Evolutionary conservation across 1,284 basidiomycete genomes (phyloP).

Genomic region (Peniophora sp.): DNA sequence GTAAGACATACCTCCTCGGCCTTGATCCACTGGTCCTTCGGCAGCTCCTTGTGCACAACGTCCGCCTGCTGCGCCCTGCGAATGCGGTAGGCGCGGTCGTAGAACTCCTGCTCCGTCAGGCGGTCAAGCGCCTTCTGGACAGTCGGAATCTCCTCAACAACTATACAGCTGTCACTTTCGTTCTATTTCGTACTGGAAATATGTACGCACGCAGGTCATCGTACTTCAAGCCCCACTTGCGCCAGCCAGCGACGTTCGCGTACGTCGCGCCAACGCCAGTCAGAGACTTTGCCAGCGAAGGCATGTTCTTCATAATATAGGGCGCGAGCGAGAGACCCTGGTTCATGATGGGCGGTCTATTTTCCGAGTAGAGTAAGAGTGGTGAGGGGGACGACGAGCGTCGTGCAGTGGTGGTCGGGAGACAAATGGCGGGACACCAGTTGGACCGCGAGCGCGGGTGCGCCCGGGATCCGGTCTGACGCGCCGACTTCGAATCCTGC

Average conservation of each 20-base stretch:
- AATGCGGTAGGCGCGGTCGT: conserved; percentile 90
- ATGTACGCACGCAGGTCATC: conserved; percentile 79
- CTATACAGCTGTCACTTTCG: conserved; percentile 28
- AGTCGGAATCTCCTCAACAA: conserved; percentile 80
- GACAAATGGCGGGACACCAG: conserved; percentile 17
- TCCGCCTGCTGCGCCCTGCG: conserved; percentile 79
- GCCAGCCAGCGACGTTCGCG: conserved; percentile 76
- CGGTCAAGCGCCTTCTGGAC: conserved; percentile 87
- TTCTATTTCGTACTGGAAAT: conserved; percentile 5
- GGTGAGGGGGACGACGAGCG: conserved; percentile 3
- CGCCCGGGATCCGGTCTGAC: too few relatives aligned
- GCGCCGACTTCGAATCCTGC: too few relatives aligned
- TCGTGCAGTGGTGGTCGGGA: conserved; percentile 6
- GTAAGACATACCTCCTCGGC: conserved; percentile 61
- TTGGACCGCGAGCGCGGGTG: background rate
- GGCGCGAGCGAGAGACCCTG: conserved; percentile 77
- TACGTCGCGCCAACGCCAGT: conserved; percentile 83
- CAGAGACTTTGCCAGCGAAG: conserved; percentile 25
- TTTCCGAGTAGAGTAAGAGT: conserved; percentile 7
- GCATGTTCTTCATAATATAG: conserved; percentile 33
- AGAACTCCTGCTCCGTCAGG: conserved; percentile 72
- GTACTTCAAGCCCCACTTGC: conserved; percentile 86
- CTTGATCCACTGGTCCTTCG: conserved; percentile 82
- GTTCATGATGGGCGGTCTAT: conserved; percentile 39
- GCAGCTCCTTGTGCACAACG: conserved; percentile 75